These are phyloP conservation scores for Avena atlantica DNA, from an alignment of 176 grass and related monocot genomes.

Conservation along the genomic window DNA sequence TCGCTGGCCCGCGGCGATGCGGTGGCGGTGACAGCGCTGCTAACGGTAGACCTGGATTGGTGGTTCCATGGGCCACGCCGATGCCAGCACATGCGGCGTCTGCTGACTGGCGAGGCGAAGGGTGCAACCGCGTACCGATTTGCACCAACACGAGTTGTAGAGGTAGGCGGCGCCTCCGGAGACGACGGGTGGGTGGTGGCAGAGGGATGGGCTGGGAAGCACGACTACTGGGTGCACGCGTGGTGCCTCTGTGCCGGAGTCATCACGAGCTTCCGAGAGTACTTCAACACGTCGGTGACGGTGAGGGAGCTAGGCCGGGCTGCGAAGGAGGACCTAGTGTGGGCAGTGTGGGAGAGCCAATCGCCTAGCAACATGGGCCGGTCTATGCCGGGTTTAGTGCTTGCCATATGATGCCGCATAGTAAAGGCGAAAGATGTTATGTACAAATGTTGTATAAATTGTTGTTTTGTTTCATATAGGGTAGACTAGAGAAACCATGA, in stretches of 20 bases:
- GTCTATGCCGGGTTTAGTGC: conserved; percentile 46
- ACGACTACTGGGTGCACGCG: conserved; percentile 57
- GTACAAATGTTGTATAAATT: too few relatives aligned
- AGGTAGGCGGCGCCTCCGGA: not conserved
- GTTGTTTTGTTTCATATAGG: too few relatives aligned
- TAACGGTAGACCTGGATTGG: conserved; percentile 52
- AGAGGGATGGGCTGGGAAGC: conserved; percentile 25
- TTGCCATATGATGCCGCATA: conserved; percentile 31
- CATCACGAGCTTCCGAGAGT: conserved; percentile 39
- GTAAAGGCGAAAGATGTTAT: too few relatives aligned
- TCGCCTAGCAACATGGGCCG: not conserved
- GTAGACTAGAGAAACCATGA: too few relatives aligned
- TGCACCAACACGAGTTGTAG: not conserved
- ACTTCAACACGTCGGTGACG: conserved; percentile 57
- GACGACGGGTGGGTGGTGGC: conserved; percentile 6
- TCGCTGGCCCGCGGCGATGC: conserved; percentile 35
- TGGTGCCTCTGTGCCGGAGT: conserved; percentile 41
- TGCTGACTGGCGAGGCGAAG: conserved; percentile 15
- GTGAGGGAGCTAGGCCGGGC: conserved; percentile 29
- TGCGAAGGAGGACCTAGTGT: not conserved
- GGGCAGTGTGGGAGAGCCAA: conserved; percentile 48
- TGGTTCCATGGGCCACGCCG: conserved; percentile 60
- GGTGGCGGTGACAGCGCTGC: not conserved
- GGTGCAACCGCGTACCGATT: not conserved
- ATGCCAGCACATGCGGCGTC: too few relatives aligned